Evolutionary conservation across 1,284 basidiomycete species (phyloP).

Genomic region (Agaricales sp.): DNA sequence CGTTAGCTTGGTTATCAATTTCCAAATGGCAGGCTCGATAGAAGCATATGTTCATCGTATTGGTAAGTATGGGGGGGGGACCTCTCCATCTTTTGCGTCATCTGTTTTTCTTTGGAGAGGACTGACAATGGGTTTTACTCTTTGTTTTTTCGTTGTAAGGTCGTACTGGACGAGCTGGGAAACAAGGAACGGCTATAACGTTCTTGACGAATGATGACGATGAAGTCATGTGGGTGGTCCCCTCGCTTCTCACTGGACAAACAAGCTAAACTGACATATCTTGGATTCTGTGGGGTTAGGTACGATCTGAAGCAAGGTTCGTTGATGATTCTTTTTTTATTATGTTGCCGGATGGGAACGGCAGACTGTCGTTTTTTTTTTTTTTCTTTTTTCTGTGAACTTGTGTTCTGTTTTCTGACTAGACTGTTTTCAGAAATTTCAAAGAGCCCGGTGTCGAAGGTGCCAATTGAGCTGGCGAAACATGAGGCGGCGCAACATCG

Average conservation of each 20-base stretch:
- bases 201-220: constrained; percentile 95
- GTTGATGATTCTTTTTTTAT: constrained; percentile 13
- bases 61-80: constrained; percentile 32
- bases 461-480: constrained; percentile 76
- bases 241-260: background rate
- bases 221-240: constrained; percentile 81
- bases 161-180: constrained; percentile 95
- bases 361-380: constrained; percentile 7
- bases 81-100: background rate
- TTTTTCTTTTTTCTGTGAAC: constrained; percentile 7
- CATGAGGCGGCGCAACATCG: constrained; percentile 87
- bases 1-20: constrained; percentile 94
- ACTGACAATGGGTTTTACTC: constrained; percentile 12
- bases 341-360: constrained; percentile 4
- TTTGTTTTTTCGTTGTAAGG: constrained; percentile 30
- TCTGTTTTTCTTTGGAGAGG: background rate
- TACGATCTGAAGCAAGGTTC: constrained; percentile 84
- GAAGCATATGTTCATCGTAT: constrained; percentile 98
- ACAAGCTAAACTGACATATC: background rate
- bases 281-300: constrained; percentile 29
- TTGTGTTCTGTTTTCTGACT: background rate
- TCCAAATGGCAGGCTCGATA: constrained; percentile 93
- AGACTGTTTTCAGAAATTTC: constrained; percentile 64
- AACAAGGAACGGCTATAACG: constrained; percentile 86
- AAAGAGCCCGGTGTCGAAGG: constrained; percentile 88